Evolutionary conservation across 805 yeast species (phyloP).

Genomic region (Alloascoidea africana): DNA sequence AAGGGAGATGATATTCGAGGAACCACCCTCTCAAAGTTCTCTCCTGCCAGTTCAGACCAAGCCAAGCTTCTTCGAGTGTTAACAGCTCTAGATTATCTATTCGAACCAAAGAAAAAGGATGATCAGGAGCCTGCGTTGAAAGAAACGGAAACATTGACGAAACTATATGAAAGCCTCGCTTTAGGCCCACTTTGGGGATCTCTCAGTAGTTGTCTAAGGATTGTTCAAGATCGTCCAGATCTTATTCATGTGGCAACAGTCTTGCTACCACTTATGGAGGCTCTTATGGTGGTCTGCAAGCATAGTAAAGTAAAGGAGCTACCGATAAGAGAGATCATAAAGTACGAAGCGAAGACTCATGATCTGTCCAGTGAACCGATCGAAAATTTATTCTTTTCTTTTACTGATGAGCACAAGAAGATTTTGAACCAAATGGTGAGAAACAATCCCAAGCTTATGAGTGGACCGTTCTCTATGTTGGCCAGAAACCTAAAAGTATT

Average conservation of each 20-base stretch:
- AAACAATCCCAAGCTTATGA: slow-evolving; percentile 81
- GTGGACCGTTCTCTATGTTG: slow-evolving; percentile 86
- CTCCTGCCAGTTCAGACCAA: slow-evolving; percentile 73
- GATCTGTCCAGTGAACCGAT: slow-evolving; percentile 66
- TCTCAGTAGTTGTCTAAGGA: slow-evolving; percentile 53
- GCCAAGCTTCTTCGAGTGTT: slow-evolving; percentile 74
- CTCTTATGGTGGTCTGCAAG: slow-evolving; percentile 92
- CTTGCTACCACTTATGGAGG: slow-evolving; percentile 74
- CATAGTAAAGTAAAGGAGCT: slow-evolving; percentile 52
- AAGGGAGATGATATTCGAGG: slow-evolving; percentile 33
- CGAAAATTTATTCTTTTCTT: slow-evolving; percentile 66
- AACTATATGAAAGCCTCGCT: slow-evolving; percentile 49
- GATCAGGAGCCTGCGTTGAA: slow-evolving; percentile 7
- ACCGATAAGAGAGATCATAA: slow-evolving; percentile 36
- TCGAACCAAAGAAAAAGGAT: slow-evolving; percentile 25
- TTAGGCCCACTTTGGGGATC: slow-evolving; percentile 79
- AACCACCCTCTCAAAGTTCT: slow-evolving; percentile 47
- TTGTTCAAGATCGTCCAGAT: slow-evolving; percentile 41
- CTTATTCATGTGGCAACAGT: slow-evolving; percentile 61
- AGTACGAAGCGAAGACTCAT: slow-evolving; percentile 40
- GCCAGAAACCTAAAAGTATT: slow-evolving; percentile 78
- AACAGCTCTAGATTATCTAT: slow-evolving; percentile 78
- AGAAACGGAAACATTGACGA: slow-evolving; percentile 34
- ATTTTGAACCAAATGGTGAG: slow-evolving; percentile 85
- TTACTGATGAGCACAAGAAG: slow-evolving; percentile 80